These are phyloP conservation scores for Prinsepia uniflora DNA, from an alignment of 306 rosid genomes.

Conservation along the genomic window DNA sequence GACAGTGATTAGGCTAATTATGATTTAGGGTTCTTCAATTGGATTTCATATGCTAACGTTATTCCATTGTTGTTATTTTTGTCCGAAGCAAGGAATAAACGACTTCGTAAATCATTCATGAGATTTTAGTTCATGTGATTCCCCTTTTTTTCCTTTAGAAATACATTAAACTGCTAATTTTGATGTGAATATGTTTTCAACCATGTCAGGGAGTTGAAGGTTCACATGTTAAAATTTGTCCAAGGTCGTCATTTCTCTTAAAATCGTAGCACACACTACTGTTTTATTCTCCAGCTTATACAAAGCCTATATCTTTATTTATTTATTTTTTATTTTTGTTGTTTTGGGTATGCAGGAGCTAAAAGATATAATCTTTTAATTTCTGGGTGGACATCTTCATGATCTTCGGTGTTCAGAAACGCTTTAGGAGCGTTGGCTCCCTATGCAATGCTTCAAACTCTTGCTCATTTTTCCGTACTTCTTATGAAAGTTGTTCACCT, in stretches of 20 bases:
- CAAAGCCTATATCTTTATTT: background rate
- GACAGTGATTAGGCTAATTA: too few species aligned
- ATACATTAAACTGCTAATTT: too few species aligned
- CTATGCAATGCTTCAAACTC: slow-evolving; percentile 19
- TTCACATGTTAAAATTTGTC: background rate
- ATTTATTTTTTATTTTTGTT: too few species aligned
- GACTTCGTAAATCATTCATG: too few species aligned
- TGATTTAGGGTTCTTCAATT: too few species aligned
- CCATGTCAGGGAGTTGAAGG: background rate
- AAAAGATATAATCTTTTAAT: background rate
- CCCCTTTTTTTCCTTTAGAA: too few species aligned
- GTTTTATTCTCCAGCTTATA: background rate
- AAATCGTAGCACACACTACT: background rate
- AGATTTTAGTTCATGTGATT: too few species aligned
- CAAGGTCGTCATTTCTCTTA: background rate
- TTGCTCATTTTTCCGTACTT: slow-evolving; percentile 20
- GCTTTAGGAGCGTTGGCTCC: slow-evolving; percentile 3
- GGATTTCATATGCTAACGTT: too few species aligned
- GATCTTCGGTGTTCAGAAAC: slow-evolving; percentile 1
- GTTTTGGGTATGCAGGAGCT: background rate
- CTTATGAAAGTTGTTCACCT: slow-evolving; percentile 11
- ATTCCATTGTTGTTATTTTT: too few species aligned
- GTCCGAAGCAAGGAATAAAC: too few species aligned
- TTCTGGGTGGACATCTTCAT: background rate
- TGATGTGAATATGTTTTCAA: too few species aligned